Percentiles rank a stretch among this genome's conserved stretches.
These are phyloP conservation scores for Thalassiosira hispida DNA, from an alignment of 352 stramenopile genomes.

Conservation along the genomic window DNA sequence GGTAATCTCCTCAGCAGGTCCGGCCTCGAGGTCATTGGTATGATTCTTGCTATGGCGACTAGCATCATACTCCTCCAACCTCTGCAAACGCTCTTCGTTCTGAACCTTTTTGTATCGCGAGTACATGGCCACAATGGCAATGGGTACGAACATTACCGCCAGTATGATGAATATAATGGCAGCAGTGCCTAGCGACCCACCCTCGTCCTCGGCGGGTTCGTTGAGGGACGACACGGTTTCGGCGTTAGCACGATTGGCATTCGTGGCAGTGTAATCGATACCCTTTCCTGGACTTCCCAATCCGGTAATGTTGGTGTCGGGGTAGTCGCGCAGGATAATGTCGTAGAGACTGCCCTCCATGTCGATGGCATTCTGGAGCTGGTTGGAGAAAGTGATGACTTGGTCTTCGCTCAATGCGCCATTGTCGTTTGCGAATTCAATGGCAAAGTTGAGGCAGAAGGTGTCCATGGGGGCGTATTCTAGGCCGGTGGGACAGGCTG, in stretches of 20 bases:
- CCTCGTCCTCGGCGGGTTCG: background rate
- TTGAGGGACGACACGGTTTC: too few relatives aligned
- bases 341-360: background rate
- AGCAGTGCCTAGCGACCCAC: background rate
- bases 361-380: conserved; percentile 1
- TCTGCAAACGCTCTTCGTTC: background rate
- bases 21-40: too few relatives aligned
- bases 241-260: too few relatives aligned
- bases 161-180: conserved; percentile 22
- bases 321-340: background rate
- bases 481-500: conserved; percentile 10
- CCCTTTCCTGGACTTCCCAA: conserved; percentile 17
- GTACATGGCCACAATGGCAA: conserved; percentile 3
- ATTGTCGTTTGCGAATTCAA: background rate
- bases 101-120: background rate
- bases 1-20: too few relatives aligned
- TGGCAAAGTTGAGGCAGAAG: conserved; percentile 21
- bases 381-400: background rate
- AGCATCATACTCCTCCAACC: background rate
- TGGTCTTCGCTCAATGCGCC: background rate
- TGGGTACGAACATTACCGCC: background rate
- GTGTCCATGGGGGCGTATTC: background rate
- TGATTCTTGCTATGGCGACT: conserved; percentile 1
- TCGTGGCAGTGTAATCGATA: conserved; percentile 13
- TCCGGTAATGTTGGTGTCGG: conserved; percentile 6